phyloP scores from a whole-genome alignment of 768 basidiomycete species.

The Calocera viscosa region DNA sequence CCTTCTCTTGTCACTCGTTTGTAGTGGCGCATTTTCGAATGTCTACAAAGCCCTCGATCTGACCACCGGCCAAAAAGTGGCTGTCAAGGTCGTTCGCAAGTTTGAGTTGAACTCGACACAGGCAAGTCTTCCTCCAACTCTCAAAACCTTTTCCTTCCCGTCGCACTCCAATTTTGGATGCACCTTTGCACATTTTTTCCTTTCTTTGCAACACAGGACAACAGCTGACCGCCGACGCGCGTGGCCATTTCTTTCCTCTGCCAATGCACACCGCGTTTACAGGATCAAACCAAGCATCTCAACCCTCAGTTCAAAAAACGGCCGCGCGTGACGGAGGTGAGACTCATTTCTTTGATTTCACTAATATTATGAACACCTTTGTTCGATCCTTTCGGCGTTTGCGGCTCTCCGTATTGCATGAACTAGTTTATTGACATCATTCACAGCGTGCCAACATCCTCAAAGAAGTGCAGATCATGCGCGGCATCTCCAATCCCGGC shows the following conservation, averaged over 20 bases:
- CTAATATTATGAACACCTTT: background rate
- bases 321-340: constrained; percentile 97
- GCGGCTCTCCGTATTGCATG: background rate
- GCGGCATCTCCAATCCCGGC: constrained; percentile 79
- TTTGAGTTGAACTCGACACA: constrained; percentile 81
- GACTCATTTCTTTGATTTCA: constrained; percentile 18
- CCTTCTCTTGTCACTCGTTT: constrained; percentile 17
- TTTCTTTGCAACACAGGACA: constrained; percentile 3
- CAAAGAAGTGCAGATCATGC: constrained; percentile 99
- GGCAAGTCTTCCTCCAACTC: constrained; percentile 42
- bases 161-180: constrained; percentile 14
- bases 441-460: constrained; percentile 88
- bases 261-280: constrained; percentile 10
- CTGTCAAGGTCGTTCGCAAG: constrained; percentile 92
- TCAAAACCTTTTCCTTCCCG: constrained; percentile 8
- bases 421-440: background rate
- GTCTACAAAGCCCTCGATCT: constrained; percentile 86
- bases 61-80: constrained; percentile 61
- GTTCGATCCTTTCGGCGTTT: constrained; percentile 15
- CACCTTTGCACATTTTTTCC: constrained; percentile 21
- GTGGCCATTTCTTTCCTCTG: constrained; percentile 8
- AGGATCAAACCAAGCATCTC: constrained; percentile 89
- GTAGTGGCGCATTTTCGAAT: constrained; percentile 92
- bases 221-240: background rate
- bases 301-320: constrained; percentile 92